Base-by-base conservation (phyloP, 805 yeast species). In the Hanseniaspora meyeri region DNA sequence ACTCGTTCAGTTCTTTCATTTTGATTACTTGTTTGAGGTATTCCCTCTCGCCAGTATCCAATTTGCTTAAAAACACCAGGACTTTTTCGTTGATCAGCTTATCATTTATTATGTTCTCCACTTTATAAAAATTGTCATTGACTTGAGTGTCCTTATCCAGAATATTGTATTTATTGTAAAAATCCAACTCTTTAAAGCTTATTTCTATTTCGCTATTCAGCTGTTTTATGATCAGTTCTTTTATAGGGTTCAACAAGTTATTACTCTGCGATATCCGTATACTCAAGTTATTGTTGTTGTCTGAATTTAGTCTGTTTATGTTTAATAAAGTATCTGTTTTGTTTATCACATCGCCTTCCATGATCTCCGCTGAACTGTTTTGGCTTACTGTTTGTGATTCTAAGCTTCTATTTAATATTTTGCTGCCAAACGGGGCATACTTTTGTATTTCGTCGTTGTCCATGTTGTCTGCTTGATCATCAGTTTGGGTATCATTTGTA, bases 31-130 rank as follows among this genome's bases (percentile, higher is more conserved):
- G 47, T 37, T 53, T 46, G 4, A 38, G 14, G 8, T 24, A 46
- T 10, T 24, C 19, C 10, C 5, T 32, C 16, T 39, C 40, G n/a
- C 40, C 29, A 4, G 20, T 14, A 32, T 46, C 43, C 24, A 53
- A 29, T 16, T 45, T n/a, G 11, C 29, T 45, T 2, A 52, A 29
- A 37, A 45, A 24, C n/a, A 17, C n/a, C 9, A 47, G 1, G 6
- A 52, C 38, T 12, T 45, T 45, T 19, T 43, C 45, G 7, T 40
- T 43, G 4, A 52, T 45, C 31, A 27, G 37, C n/a, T 42, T 31
- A 14, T 52, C 56, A 45, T 52, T 52, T 10, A 52, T 37, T 7
- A 45, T 45, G 4, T 43, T 52, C 27, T 52, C 50, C 11, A 52
- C 27, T 34, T 17, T 34, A 14, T 19, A 17, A 4, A 52, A 52